A percentile compares a stretch with the other conserved stretches of the same genome.
These are phyloP conservation scores for Naganishia kalamii DNA, from an alignment of 768 basidiomycete genomes.

Conservation along the genomic window DNA sequence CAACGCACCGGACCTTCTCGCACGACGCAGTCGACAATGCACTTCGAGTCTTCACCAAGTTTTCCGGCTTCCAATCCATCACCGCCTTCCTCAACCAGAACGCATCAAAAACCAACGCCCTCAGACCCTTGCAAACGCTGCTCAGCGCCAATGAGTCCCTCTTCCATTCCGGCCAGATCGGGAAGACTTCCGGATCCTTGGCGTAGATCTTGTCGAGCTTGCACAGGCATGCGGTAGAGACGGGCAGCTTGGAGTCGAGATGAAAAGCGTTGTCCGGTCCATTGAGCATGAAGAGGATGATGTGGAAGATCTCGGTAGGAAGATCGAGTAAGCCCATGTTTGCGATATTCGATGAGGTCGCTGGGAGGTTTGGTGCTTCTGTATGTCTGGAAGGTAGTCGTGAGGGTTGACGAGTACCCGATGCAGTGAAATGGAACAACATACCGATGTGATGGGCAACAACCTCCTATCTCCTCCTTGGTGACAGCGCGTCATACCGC, in stretches of 20 bases:
- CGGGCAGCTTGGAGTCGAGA: neutral
- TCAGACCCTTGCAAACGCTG: neutral
- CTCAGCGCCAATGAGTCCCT: neutral
- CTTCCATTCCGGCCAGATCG: conserved; percentile 1
- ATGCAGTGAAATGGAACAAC: too few relatives aligned
- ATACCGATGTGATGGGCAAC: too few relatives aligned
- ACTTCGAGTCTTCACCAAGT: neutral
- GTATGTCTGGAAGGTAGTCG: too few relatives aligned
- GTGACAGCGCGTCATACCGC: too few relatives aligned
- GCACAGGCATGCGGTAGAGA: neutral
- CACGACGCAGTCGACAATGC: neutral
- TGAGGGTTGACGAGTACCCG: too few relatives aligned
- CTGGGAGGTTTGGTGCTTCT: too few relatives aligned
- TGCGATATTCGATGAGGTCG: too few relatives aligned
- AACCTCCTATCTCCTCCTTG: too few relatives aligned
- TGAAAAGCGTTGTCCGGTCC: too few relatives aligned
- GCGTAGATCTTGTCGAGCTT: neutral
- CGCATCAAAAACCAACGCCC: neutral
- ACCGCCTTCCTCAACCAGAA: neutral
- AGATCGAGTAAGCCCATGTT: too few relatives aligned
- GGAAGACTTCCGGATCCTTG: neutral
- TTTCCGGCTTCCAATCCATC: neutral
- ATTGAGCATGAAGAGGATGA: too few relatives aligned
- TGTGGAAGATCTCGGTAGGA: too few relatives aligned
- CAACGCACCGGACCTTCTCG: neutral